phyloP scores from a whole-genome alignment of 495 filamentous ascomycete species.

The Aspergillus ostianus region DNA sequence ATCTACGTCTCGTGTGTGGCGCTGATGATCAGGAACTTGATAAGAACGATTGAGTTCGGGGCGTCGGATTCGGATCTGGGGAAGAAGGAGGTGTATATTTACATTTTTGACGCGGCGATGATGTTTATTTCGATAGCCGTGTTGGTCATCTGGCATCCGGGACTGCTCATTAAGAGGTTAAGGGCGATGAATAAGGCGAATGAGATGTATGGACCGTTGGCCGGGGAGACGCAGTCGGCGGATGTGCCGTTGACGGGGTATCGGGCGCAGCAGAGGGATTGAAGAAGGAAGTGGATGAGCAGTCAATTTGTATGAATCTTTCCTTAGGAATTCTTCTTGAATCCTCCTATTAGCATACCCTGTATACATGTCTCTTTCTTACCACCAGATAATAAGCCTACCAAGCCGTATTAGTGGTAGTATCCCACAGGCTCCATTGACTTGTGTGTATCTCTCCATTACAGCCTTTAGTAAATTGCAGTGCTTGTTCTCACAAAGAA shows the following conservation, averaged over 20 bases:
- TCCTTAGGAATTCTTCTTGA: no score
- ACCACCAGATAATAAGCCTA: no score
- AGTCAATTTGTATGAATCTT: no score
- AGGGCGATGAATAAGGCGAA: constrained; percentile 5
- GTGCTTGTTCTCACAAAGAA: no score
- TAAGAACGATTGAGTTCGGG: constrained; percentile 44
- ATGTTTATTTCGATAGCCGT: constrained; percentile 30
- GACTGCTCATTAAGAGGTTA: constrained; percentile 29
- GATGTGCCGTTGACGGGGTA: constrained; percentile 23
- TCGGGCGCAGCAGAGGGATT: constrained; percentile 6
- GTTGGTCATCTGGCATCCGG: constrained; percentile 34
- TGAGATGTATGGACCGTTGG: not conserved
- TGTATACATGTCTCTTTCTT: no score
- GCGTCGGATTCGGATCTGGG: constrained; percentile 22
- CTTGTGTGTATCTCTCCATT: no score
- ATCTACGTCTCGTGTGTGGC: constrained; percentile 38
- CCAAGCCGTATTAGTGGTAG: no score
- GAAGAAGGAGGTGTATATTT: constrained; percentile 37
- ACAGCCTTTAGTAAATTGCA: no score
- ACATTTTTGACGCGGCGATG: constrained; percentile 38
- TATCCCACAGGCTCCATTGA: no score
- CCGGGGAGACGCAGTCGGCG: constrained; percentile 12
- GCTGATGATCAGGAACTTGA: constrained; percentile 41
- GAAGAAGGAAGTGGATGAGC: not conserved
- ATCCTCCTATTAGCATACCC: no score